These are phyloP conservation scores for Tubosaeta sp. DNA, from an alignment of 768 basidiomycete species.

Conservation along the genomic window DNA sequence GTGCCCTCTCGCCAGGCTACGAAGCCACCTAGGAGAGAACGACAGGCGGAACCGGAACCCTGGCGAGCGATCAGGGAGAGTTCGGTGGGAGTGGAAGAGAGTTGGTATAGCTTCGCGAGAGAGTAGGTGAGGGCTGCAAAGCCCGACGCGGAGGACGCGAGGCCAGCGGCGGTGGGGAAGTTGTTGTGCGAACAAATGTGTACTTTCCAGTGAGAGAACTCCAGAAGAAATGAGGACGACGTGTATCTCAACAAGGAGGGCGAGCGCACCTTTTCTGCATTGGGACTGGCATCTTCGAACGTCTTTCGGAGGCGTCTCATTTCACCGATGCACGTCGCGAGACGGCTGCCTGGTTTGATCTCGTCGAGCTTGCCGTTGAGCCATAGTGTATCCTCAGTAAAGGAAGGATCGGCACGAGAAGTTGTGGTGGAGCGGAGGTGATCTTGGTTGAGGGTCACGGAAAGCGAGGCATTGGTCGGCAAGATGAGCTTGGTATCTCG, in stretches of 20 bases:
- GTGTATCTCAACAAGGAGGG: background rate
- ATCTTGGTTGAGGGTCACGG: conserved; percentile 95
- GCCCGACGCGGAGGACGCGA: conserved; percentile 95
- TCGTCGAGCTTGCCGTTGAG: conserved; percentile 90
- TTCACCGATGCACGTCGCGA: conserved; percentile 81
- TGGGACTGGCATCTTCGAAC: conserved; percentile 67
- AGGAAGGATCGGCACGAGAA: conserved; percentile 75
- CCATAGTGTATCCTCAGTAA: conserved; percentile 81
- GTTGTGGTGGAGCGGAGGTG: conserved; percentile 93
- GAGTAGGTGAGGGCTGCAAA: conserved; percentile 94
- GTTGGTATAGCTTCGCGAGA: conserved; percentile 78
- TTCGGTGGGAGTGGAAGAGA: conserved; percentile 70
- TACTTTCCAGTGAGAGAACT: conserved; percentile 46
- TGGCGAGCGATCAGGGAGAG: conserved; percentile 95
- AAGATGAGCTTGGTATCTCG: conserved; percentile 92
- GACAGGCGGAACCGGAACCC: conserved; percentile 96
- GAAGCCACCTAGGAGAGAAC: conserved; percentile 95
- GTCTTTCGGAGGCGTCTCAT: conserved; percentile 73
- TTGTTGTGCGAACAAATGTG: conserved; percentile 97
- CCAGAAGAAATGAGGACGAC: background rate
- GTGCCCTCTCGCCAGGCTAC: conserved; percentile 81
- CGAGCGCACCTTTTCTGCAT: conserved; percentile 55
- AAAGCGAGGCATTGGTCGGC: conserved; percentile 97
- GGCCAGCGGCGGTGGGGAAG: conserved; percentile 97
- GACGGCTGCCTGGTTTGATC: conserved; percentile 76